Percentiles rank a stretch among this genome's conserved stretches.
Evolutionary conservation across 2,329 filamentous ascomycete species (phyloP).

Genomic region (Daldinia sp.): DNA sequence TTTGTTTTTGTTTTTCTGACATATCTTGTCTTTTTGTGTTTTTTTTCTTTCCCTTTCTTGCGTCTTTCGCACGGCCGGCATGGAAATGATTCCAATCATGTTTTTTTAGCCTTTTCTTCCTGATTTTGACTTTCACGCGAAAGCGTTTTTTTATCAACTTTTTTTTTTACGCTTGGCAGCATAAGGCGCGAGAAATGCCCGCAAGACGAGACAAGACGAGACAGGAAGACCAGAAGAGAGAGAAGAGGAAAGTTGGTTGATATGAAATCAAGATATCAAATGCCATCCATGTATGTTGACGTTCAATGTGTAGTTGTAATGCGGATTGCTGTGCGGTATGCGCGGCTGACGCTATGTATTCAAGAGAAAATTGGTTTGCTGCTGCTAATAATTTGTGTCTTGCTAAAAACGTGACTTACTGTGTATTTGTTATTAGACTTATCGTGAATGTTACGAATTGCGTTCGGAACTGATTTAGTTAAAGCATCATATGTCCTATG

Average conservation of each 20-base stretch:
- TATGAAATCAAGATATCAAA: slow-evolving; percentile 7
- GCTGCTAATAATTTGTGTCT: slow-evolving; percentile 4
- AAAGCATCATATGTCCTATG: neutral
- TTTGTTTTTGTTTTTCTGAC: neutral
- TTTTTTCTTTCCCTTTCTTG: neutral
- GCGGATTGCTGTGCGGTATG: slow-evolving; percentile 1
- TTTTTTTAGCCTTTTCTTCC: slow-evolving; percentile 7
- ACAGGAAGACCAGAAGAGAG: slow-evolving; percentile 15
- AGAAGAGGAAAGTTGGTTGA: slow-evolving; percentile 3
- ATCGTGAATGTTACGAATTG: neutral
- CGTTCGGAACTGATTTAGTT: too few relatives aligned
- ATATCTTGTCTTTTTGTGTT: neutral
- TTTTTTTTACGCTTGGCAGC: slow-evolving; percentile 16
- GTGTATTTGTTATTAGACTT: neutral
- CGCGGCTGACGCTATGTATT: slow-evolving; percentile 15
- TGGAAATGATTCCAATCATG: slow-evolving; percentile 18
- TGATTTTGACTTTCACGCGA: neutral
- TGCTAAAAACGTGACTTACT: neutral
- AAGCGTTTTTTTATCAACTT: neutral
- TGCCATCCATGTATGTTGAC: slow-evolving; percentile 27
- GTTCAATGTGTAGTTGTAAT: slow-evolving; percentile 14
- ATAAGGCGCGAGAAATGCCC: slow-evolving; percentile 20
- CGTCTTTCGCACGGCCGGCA: slow-evolving; percentile 20
- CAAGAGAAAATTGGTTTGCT: slow-evolving; percentile 19
- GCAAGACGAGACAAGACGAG: neutral